Evolutionary conservation across 805 yeast genomes (phyloP).

Genomic region (Dipodascus geniculatus): DNA sequence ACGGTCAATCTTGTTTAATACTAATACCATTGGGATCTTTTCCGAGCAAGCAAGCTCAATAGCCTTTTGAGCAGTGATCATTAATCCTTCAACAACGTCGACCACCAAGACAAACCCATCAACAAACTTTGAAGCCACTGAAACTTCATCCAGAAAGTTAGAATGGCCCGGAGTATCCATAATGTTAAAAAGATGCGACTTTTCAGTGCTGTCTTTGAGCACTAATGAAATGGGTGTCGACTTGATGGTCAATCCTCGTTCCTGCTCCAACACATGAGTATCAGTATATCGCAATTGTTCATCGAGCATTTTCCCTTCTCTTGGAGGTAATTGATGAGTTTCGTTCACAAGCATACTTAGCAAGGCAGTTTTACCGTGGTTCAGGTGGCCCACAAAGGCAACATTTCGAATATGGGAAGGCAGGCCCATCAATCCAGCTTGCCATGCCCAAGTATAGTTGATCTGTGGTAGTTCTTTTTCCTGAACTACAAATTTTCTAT

Average conservation of each 20-base stretch:
- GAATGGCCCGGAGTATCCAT: conserved; percentile 91
- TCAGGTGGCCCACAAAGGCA: conserved; percentile 67
- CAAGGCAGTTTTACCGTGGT: conserved; percentile 78
- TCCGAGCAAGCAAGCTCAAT: conserved; percentile 41
- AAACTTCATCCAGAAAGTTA: conserved; percentile 67
- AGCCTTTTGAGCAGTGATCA: conserved; percentile 37
- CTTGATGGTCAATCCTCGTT: conserved; percentile 59
- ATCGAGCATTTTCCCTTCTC: conserved; percentile 27
- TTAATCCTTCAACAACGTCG: conserved; percentile 80
- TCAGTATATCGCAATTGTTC: conserved; percentile 56
- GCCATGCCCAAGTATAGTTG: conserved; percentile 49
- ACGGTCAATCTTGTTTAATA: conserved; percentile 76
- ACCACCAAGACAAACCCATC: conserved; percentile 63
- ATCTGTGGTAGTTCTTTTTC: conserved; percentile 46
- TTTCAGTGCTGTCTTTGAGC: conserved; percentile 38
- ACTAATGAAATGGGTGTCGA: conserved; percentile 51
- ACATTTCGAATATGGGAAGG: conserved; percentile 65
- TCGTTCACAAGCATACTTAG: conserved; percentile 55
- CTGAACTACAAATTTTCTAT: conserved; percentile 36
- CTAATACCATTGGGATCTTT: conserved; percentile 42
- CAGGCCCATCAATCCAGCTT: conserved; percentile 35
- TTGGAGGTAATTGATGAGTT: conserved; percentile 41
- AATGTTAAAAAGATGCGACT: conserved; percentile 49
- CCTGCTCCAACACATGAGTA: conserved; percentile 53
- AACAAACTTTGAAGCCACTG: conserved; percentile 41